Evolutionary conservation across 108 stramenopile genomes (phyloP).

Genomic region (Cyclostephanos tholiformis): DNA sequence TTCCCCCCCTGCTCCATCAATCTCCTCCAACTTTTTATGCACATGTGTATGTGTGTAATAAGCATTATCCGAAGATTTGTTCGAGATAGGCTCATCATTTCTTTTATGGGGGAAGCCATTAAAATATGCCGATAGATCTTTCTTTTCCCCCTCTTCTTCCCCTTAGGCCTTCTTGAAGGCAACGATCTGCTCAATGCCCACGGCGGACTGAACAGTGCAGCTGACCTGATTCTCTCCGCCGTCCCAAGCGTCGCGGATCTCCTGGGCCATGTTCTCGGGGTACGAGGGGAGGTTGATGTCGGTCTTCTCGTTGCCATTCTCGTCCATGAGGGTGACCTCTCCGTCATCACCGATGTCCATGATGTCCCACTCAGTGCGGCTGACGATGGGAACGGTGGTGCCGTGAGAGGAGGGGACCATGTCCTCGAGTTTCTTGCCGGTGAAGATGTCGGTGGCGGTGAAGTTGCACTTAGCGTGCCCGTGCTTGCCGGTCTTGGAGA

Average conservation of each 20-base stretch:
- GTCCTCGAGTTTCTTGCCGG: slow-evolving; percentile 99
- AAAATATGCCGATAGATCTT: not conserved
- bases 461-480: slow-evolving; percentile 99
- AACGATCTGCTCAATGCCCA: slow-evolving; percentile 90
- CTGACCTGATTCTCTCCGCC: slow-evolving; percentile 89
- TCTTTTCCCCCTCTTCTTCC: slow-evolving; percentile 13
- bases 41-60: not conserved
- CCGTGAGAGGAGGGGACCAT: slow-evolving; percentile 98
- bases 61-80: not conserved
- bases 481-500: slow-evolving; percentile 99
- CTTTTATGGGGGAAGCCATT: not conserved
- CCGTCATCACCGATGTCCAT: slow-evolving; percentile 96
- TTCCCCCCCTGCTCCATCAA: not conserved
- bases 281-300: slow-evolving; percentile 93
- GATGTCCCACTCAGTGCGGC: slow-evolving; percentile 94
- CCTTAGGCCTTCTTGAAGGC: slow-evolving; percentile 82
- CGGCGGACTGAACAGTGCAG: slow-evolving; percentile 87
- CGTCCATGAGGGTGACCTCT: slow-evolving; percentile 97
- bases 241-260: slow-evolving; percentile 93
- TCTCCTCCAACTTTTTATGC: not conserved
- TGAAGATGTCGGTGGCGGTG: slow-evolving; percentile 98
- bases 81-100: not conserved
- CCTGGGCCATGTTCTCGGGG: slow-evolving; percentile 90
- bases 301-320: slow-evolving; percentile 97
- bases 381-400: slow-evolving; percentile 96